Conservation (phyloP, 1,284 basidiomycete species). For the Sanguinoderma infundibulare region DNA sequence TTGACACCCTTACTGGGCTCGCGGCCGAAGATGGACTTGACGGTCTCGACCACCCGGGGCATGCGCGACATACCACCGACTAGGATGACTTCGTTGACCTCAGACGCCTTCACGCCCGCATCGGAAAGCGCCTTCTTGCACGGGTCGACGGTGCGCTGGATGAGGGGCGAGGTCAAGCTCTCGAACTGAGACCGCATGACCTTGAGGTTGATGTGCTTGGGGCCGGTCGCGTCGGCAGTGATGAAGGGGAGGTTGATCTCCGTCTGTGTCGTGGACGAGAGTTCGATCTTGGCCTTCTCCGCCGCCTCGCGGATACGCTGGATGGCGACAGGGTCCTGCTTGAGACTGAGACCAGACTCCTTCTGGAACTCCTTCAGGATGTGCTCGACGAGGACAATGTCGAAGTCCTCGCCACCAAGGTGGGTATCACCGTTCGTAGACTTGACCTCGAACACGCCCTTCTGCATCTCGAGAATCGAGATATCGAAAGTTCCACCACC, state of each 20-base stretch:
- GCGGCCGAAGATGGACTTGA: constrained; percentile 91
- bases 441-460: constrained; percentile 99
- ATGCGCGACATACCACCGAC: constrained; percentile 99
- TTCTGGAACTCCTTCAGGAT: constrained; percentile 95
- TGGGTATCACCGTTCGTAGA: constrained; percentile 99
- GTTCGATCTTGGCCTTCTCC: constrained; percentile 99
- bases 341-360: constrained; percentile 84
- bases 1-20: constrained; percentile 99
- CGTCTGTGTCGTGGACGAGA: constrained; percentile 92
- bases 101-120: constrained; percentile 90
- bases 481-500: constrained; percentile 97
- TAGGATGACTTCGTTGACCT: constrained; percentile 96
- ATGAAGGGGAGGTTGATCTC: constrained; percentile 98
- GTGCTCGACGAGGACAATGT: constrained; percentile 89
- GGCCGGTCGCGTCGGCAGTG: constrained; percentile 91
- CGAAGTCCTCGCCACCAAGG: constrained; percentile 98
- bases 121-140: constrained; percentile 96
- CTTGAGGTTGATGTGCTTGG: constrained; percentile 96
- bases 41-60: constrained; percentile 94
- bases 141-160: constrained; percentile 93
- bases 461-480: constrained; percentile 98
- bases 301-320: constrained; percentile 99
- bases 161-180: constrained; percentile 80
- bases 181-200: constrained; percentile 92
- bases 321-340: constrained; percentile 94